phyloP scores from a whole-genome alignment of 1,284 basidiomycete species.

The Athelia psychrophila region DNA sequence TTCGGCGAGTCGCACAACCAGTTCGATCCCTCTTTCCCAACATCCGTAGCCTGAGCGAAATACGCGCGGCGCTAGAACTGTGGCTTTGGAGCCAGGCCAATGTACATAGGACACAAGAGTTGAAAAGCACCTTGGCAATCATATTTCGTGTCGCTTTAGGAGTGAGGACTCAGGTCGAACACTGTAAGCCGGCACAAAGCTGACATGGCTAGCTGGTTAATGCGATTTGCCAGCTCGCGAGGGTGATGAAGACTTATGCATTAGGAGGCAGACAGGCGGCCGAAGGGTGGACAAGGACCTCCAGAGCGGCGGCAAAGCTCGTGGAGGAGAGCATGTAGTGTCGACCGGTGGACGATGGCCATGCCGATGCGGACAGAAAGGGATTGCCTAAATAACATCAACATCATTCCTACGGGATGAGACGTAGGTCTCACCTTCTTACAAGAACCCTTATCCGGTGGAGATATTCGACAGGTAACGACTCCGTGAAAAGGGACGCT shows the following conservation, averaged over 20 bases:
- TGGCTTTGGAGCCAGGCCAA: too few species aligned
- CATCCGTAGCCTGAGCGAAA: too few species aligned
- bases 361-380: constrained; percentile 78
- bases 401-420: neutral
- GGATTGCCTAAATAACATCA: constrained; percentile 54
- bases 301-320: constrained; percentile 47
- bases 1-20: too few species aligned
- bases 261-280: constrained; percentile 49
- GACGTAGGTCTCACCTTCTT: constrained; percentile 58
- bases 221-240: too few species aligned
- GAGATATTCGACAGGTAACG: constrained; percentile 75
- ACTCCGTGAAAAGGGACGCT: constrained; percentile 70
- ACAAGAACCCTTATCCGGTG: constrained; percentile 87
- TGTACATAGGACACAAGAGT: too few species aligned
- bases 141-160: too few species aligned
- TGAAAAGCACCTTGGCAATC: too few species aligned
- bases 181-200: too few species aligned
- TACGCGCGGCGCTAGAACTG: too few species aligned
- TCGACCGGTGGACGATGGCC: constrained; percentile 67
- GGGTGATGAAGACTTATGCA: constrained; percentile 62
- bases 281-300: constrained; percentile 51
- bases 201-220: too few species aligned
- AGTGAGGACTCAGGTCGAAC: too few species aligned
- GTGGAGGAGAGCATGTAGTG: constrained; percentile 52
- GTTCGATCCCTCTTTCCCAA: too few species aligned